phyloP scores from a whole-genome alignment of 768 basidiomycete genomes.

The Exsudoporus frostii region DNA sequence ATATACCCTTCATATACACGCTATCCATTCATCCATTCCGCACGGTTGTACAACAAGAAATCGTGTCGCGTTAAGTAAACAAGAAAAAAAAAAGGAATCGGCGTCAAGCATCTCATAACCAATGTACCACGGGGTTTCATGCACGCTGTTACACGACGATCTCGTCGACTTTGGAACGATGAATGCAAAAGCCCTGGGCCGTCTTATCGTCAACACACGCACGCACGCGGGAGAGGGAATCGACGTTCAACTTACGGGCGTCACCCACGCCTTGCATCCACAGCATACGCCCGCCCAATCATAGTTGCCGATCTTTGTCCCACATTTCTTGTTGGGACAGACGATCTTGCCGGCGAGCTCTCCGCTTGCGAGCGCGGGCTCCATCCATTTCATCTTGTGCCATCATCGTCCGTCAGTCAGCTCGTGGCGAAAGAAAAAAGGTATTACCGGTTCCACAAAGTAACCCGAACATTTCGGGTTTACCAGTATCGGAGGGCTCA shows the following conservation, averaged over 20 bases:
- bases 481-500: conserved; percentile 63
- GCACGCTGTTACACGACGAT: conserved; percentile 32
- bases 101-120: not conserved
- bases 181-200: conserved; percentile 54
- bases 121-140: not conserved
- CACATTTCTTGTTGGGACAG: conserved; percentile 91
- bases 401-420: not conserved
- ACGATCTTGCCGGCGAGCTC: conserved; percentile 82
- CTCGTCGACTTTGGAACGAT: conserved; percentile 67
- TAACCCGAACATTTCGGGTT: conserved; percentile 93
- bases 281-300: conserved; percentile 96
- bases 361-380: conserved; percentile 70
- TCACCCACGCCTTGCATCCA: conserved; percentile 90
- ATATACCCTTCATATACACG: conserved; percentile 14
- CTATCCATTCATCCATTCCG: conserved; percentile 9
- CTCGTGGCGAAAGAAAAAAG: too few species aligned
- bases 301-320: conserved; percentile 89
- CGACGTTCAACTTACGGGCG: conserved; percentile 51
- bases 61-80: not conserved
- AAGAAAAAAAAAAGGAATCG: not conserved
- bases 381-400: conserved; percentile 95
- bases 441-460: conserved; percentile 84
- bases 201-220: not conserved
- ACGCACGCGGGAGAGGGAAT: not conserved
- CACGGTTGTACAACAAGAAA: not conserved